Base-by-base conservation (phyloP, 371 early-diverging fungal genomes). In the Mucor lusitanicus region DNA sequence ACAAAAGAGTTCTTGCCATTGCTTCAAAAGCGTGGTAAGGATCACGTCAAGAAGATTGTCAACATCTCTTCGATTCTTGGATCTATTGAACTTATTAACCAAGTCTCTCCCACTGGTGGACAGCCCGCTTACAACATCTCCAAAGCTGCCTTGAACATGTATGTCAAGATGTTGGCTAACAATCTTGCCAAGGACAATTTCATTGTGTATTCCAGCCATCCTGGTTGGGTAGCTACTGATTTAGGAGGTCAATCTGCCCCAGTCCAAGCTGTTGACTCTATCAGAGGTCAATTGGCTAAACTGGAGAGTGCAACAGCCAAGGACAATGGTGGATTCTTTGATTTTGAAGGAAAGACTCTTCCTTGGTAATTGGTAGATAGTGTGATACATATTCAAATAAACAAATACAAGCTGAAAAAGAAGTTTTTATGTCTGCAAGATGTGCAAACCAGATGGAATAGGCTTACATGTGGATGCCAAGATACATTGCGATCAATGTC, bases 191-290 rank as follows among this genome's bases (percentile, higher is more conserved):
- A 63, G 5, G 75, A 75, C 17, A 69, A 75, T 23, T 59, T 75
- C 21, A 58, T 65, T 39, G 61, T 75, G 6, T 68, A 68, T n/a
- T 40, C 69, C 6, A 35, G 63, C 33, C 69, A 69, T 30, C 75
- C 75, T 17, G 75, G 75, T 12, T 75, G 72, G 75, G 65, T 62
- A 0, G 23, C 46, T 19, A 75, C 75, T 17, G 75, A 75, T 6
- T 63, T 75, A 62, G 72, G 75, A 44, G 69, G 67, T 23, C 27
- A 32, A 0, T 12, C 50, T 3, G 72, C 69, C 21, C 48, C 55
- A n/a, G 23, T 66, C 27, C 33, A 46, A n/a, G 15, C 48, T 6
- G 33, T 53, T 0, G 67, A 60, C 6, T 72, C 72, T 2, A 69
- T 75, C 35, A 33, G 23, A 2, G 69, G 66, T n/a, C 44, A 58